phyloP scores from a whole-genome alignment of 257 asterid species.

The Solanum clarkiae region DNA sequence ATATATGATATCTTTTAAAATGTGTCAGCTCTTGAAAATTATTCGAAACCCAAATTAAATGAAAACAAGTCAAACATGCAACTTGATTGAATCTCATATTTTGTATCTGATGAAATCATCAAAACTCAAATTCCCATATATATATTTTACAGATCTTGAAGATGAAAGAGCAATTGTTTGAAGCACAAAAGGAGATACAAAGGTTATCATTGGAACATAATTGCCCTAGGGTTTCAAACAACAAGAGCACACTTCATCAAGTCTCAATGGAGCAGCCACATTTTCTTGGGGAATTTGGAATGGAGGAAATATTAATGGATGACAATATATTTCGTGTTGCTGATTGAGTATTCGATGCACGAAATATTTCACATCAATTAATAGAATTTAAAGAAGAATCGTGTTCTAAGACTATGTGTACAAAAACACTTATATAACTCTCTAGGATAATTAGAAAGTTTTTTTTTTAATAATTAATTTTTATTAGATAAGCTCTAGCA shows the following conservation, averaged over 20 bases:
- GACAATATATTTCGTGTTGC: conserved; percentile 20
- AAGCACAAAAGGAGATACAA: conserved; percentile 37
- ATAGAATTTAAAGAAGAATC: neutral
- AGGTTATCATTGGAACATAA: conserved; percentile 12
- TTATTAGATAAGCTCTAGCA: neutral
- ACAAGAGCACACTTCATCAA: conserved; percentile 37
- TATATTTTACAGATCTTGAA: conserved; percentile 13
- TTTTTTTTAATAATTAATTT: neutral
- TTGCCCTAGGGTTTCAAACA: conserved; percentile 35
- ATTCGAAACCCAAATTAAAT: neutral
- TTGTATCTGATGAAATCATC: neutral
- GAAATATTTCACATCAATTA: neutral
- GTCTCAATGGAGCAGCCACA: conserved; percentile 17
- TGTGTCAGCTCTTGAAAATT: neutral
- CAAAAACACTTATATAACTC: neutral
- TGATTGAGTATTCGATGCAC: neutral
- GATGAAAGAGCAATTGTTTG: conserved; percentile 39
- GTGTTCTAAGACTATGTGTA: no score
- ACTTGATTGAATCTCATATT: neutral
- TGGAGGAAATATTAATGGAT: conserved; percentile 14
- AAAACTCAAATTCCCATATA: neutral
- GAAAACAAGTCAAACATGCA: neutral
- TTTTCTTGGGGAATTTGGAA: conserved; percentile 29
- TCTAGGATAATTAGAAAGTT: neutral
- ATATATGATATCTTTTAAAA: neutral